Base-by-base conservation (phyloP, 192 early-diverging fungal species). In the Backusella psychrophila region DNA sequence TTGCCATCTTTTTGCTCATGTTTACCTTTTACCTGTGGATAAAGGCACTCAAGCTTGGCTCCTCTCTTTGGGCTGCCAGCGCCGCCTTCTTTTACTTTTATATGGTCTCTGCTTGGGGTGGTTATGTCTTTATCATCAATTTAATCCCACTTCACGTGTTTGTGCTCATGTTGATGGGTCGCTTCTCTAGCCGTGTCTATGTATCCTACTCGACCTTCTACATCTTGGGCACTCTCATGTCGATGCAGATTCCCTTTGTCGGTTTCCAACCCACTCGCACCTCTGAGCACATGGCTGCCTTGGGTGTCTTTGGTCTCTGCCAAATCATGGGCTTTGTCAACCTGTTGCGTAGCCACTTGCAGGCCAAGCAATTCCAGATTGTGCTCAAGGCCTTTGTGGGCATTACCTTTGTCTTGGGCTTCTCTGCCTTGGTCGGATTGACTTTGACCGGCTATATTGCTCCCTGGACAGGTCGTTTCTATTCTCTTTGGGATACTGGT, bases 91-190 rank as follows among this genome's bases (percentile, higher is more conserved):
- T 94, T 76, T 99, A 99, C 87, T 99, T 99, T 81, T 99, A 98
- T 89, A 99, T 99, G 98, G 98, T 99, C 2, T 92, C 96, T 14
- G 94, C 97, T 14, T 99, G 98, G 98, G 98, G 98, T 84, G 98
- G 98, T 63, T 99, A 99, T 80, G 98, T 98, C 59, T 99, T 99
- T 78, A 99, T 99, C 76, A 99, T 96, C 83, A 99, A 99, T 84
- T 78, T 99, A 79, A 92, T 99, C 39, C 98, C 98, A 35, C 87
- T 99, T 42, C 98, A 99, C 79, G 98, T 89, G 31, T 96, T 98
- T 87, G 94, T 90, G 5, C 82, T 99, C 73, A 85, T 98, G 75
- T 81, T 94, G 59, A 99, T 99, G 97, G 98, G 98, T 11, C 90
- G 98, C 35, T 99, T 90, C 85, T 96, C 95, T 31, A 91, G 89